phyloP scores from a whole-genome alignment of 2,329 filamentous ascomycete species.

The Clonostachys sp. region DNA sequence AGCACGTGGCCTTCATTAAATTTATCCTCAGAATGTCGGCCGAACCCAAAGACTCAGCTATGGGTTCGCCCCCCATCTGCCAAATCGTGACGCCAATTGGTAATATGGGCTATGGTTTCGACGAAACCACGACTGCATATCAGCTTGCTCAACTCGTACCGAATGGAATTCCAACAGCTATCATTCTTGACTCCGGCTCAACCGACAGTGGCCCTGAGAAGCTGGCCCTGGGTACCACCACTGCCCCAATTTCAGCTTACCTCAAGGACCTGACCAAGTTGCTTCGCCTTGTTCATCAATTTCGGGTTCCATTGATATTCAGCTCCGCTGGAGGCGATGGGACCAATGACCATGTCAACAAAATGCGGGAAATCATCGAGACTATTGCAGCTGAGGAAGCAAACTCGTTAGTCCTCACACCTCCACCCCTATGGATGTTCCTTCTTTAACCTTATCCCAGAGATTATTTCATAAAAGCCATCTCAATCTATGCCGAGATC shows the following conservation, averaged over 20 bases:
- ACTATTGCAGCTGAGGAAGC: slow-evolving; percentile 21
- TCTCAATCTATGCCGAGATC: slow-evolving; percentile 29
- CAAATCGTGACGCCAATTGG: slow-evolving; percentile 40
- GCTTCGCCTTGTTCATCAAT: slow-evolving; percentile 18
- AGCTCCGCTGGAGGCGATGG: slow-evolving; percentile 39
- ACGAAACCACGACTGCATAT: slow-evolving; percentile 17
- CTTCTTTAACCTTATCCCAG: background rate
- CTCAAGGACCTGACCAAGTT: slow-evolving; percentile 32
- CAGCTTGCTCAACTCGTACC: slow-evolving; percentile 17
- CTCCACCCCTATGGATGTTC: too few species aligned
- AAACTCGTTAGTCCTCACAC: background rate
- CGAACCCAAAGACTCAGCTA: background rate
- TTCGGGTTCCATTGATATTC: slow-evolving; percentile 28
- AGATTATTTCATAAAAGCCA: slow-evolving; percentile 16
- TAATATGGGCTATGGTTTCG: slow-evolving; percentile 44
- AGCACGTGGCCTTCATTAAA: too few species aligned
- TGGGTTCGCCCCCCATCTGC: slow-evolving; percentile 13
- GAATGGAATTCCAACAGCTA: slow-evolving; percentile 20
- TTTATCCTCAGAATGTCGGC: too few species aligned
- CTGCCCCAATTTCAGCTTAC: slow-evolving; percentile 31
- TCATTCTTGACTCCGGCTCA: slow-evolving; percentile 27
- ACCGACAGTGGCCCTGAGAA: slow-evolving; percentile 31
- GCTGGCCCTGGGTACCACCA: slow-evolving; percentile 32
- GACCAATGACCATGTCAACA: slow-evolving; percentile 31
- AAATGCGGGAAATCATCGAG: slow-evolving; percentile 28